Conservation (phyloP, 305 asterid genomes). For the Fraxinus angustifolia region DNA sequence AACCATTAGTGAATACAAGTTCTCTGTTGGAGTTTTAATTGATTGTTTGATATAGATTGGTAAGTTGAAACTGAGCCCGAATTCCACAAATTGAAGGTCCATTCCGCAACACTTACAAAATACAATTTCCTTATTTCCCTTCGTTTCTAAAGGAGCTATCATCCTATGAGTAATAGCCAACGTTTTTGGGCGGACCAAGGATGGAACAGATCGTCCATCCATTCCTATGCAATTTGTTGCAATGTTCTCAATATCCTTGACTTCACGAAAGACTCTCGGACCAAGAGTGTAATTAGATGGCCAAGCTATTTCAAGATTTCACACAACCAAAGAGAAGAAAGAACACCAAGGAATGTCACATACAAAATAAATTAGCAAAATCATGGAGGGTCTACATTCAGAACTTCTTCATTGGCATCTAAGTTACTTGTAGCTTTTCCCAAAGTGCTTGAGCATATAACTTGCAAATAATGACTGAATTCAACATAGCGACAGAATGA, state of each 20-base stretch:
- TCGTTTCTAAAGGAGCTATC: background rate
- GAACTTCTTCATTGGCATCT: background rate
- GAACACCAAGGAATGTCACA: background rate
- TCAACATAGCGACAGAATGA: background rate
- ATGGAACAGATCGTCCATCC: background rate
- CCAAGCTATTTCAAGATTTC: background rate
- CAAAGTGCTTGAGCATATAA: background rate
- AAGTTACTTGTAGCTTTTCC: background rate
- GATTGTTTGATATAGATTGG: too few relatives aligned
- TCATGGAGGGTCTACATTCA: background rate
- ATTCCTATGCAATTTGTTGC: background rate
- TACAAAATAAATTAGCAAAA: background rate
- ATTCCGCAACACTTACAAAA: too few relatives aligned
- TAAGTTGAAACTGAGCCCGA: too few relatives aligned
- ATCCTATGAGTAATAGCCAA: background rate
- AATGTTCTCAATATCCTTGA: background rate
- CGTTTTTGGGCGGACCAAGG: background rate
- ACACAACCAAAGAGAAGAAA: background rate
- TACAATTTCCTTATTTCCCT: background rate
- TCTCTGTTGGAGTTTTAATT: too few relatives aligned
- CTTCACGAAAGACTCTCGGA: background rate
- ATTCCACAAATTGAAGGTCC: too few relatives aligned
- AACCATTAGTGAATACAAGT: too few relatives aligned
- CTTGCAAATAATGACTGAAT: background rate
- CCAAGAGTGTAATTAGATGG: background rate